These are phyloP conservation scores for Pelargonium nanum DNA, from an alignment of 345 rosid genomes.

Conservation along the genomic window DNA sequence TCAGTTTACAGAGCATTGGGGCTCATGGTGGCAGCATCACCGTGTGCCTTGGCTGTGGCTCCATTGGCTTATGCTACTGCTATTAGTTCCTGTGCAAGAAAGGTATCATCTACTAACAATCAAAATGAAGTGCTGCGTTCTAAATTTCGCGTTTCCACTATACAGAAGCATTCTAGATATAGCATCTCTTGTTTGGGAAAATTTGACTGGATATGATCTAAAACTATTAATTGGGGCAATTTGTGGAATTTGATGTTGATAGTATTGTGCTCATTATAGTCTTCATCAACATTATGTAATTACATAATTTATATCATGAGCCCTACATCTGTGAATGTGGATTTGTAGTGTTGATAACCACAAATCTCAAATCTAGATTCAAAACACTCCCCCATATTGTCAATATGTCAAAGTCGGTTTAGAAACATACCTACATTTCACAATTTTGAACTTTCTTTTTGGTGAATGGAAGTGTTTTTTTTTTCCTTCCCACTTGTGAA, in stretches of 20 bases:
- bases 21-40: conserved; percentile 96
- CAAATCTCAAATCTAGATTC: background rate
- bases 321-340: too few relatives aligned
- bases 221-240: background rate
- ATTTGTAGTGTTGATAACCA: too few relatives aligned
- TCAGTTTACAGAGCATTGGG: conserved; percentile 88
- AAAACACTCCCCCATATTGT: background rate
- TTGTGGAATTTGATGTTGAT: background rate
- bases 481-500: too few relatives aligned
- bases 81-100: conserved; percentile 85
- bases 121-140: background rate
- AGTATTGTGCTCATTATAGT: background rate
- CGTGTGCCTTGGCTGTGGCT: conserved; percentile 97
- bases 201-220: background rate
- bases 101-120: conserved; percentile 38
- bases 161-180: too few relatives aligned
- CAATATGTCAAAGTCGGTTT: background rate
- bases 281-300: too few relatives aligned
- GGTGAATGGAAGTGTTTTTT: too few relatives aligned
- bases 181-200: background rate
- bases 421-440: background rate
- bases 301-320: too few relatives aligned
- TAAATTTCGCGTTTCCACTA: background rate
- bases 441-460: too few relatives aligned
- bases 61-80: conserved; percentile 98